Percentiles rank a stretch among this genome's conserved stretches.
phyloP scores from a whole-genome alignment of 257 asterid genomes.

The Solanum paucissectum region DNA sequence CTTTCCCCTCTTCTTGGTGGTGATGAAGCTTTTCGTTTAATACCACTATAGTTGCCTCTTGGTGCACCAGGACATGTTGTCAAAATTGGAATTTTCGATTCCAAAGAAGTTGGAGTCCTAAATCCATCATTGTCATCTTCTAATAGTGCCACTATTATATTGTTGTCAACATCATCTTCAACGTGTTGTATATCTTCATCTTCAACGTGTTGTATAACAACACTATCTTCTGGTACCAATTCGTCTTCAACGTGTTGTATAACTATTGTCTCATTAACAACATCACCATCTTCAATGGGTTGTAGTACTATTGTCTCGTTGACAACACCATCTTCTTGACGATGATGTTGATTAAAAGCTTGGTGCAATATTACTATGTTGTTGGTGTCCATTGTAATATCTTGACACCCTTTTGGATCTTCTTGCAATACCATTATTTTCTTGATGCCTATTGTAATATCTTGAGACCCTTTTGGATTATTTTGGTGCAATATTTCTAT shows the following conservation, averaged over 20 bases:
- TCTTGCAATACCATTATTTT: background rate
- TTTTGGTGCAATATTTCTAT: background rate
- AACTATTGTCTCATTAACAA: too few species aligned
- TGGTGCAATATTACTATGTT: background rate
- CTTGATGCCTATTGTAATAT: background rate
- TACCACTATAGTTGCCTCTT: background rate
- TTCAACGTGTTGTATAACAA: too few species aligned
- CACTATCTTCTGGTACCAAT: too few species aligned
- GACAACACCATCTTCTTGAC: background rate
- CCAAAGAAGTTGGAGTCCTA: constrained; percentile 10
- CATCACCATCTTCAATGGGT: background rate
- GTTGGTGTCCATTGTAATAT: background rate
- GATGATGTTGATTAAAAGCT: background rate
- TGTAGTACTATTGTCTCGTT: background rate
- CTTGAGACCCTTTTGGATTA: background rate
- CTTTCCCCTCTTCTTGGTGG: background rate
- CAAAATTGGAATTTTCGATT: constrained; percentile 2
- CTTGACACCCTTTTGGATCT: background rate
- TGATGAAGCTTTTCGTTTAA: background rate
- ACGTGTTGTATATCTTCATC: too few species aligned
- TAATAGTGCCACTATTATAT: background rate
- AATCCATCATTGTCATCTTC: constrained; percentile 12
- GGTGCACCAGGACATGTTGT: constrained; percentile 10
- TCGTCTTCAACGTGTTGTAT: too few species aligned
- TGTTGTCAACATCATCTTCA: too few species aligned